A percentile compares a stretch with the other conserved stretches of the same genome.
These are phyloP conservation scores for Ophioceras dolichostomum DNA, from an alignment of 2,329 filamentous ascomycete genomes.

Conservation along the genomic window DNA sequence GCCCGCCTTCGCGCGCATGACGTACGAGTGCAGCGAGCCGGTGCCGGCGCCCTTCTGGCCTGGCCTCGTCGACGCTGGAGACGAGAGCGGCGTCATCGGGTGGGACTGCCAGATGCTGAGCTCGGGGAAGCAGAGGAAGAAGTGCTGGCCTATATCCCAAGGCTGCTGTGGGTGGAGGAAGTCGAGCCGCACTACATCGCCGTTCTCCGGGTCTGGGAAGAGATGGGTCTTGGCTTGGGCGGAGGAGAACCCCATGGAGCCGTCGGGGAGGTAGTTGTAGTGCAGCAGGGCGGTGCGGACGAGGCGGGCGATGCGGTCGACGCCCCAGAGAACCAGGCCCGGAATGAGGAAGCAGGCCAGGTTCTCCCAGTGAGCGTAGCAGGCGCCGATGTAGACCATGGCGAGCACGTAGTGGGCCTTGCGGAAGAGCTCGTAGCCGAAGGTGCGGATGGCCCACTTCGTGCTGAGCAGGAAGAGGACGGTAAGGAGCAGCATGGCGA, in stretches of 20 bases:
- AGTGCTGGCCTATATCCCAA: conserved; percentile 60
- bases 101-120: conserved; percentile 61
- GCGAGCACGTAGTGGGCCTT: conserved; percentile 64
- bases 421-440: conserved; percentile 66
- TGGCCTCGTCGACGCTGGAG: conserved; percentile 24
- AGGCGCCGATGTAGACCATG: conserved; percentile 62
- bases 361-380: conserved; percentile 62
- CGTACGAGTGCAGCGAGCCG: conserved; percentile 32
- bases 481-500: conserved; percentile 53
- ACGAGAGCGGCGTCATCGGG: conserved; percentile 53
- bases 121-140: conserved; percentile 56
- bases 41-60: conserved; percentile 23
- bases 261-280: conserved; percentile 28
- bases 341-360: conserved; percentile 59
- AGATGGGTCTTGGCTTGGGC: conserved; percentile 35
- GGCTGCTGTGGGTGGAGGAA: conserved; percentile 46
- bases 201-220: conserved; percentile 43
- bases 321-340: conserved; percentile 48
- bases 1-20: conserved; percentile 44
- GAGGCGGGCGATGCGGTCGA: conserved; percentile 50
- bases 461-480: conserved; percentile 40
- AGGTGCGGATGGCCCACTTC: conserved; percentile 39
- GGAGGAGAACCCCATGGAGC: conserved; percentile 16
- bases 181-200: conserved; percentile 53
- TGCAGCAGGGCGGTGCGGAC: conserved; percentile 49